Evolutionary conservation across 2,329 filamentous ascomycete genomes (phyloP).

Genomic region (Paradendryphiella salina): DNA sequence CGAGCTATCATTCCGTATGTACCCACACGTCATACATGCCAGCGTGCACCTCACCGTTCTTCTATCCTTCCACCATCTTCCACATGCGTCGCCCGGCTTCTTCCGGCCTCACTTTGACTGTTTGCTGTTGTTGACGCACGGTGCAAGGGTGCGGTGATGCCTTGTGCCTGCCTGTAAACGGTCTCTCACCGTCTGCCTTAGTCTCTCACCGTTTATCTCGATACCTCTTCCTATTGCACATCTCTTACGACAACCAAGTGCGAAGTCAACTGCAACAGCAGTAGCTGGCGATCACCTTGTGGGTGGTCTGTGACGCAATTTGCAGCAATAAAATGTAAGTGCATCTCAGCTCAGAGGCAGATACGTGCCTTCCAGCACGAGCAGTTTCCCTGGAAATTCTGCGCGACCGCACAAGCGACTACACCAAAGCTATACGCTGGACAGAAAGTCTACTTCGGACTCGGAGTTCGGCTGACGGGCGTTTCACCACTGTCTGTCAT

Average conservation of each 20-base stretch:
- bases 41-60: not conserved
- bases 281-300: not conserved
- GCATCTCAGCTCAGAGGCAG: not conserved
- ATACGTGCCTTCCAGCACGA: not conserved
- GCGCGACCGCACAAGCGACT: not conserved
- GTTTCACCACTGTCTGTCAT: not conserved
- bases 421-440: not conserved
- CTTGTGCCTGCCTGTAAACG: slow-evolving; percentile 16
- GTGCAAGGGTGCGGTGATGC: slow-evolving; percentile 9
- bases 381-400: not conserved
- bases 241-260: slow-evolving; percentile 1
- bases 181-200: slow-evolving; percentile 2
- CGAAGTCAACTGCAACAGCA: not conserved
- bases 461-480: not conserved
- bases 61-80: slow-evolving; percentile 1
- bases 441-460: not conserved
- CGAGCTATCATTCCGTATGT: slow-evolving; percentile 1
- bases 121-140: slow-evolving; percentile 11
- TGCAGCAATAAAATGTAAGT: slow-evolving; percentile 5
- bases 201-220: not conserved
- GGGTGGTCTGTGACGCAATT: not conserved
- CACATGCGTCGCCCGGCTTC: not conserved
- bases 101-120: not conserved
- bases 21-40: slow-evolving; percentile 4
- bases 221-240: slow-evolving; percentile 5